A percentile compares a stretch with the other conserved stretches of the same genome.
phyloP scores from a whole-genome alignment of 139 green algal species.

The Mychonastes homosphaera region DNA sequence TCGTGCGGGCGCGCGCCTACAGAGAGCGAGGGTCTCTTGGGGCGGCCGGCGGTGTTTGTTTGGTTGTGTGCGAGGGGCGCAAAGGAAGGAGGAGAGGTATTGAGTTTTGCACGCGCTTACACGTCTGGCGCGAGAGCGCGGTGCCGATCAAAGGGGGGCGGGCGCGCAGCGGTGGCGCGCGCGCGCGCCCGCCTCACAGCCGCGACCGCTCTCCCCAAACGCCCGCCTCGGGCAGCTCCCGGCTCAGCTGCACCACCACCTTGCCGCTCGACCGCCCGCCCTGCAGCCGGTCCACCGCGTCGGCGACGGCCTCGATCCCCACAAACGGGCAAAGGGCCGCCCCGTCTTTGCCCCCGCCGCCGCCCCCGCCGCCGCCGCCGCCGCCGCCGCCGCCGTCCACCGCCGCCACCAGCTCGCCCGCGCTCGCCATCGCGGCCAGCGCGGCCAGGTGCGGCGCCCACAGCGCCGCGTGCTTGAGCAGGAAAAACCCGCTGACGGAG shows the following conservation, averaged over 20 bases:
- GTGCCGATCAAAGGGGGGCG: neutral
- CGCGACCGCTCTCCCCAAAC: neutral
- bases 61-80: no score
- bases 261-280: slow-evolving; percentile 63
- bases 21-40: no score
- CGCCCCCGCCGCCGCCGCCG: no score
- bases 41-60: no score
- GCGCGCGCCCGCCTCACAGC: neutral
- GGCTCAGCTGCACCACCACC: slow-evolving; percentile 46
- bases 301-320: slow-evolving; percentile 45
- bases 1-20: no score
- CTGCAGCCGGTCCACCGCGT: slow-evolving; percentile 64
- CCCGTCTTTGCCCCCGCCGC: no score
- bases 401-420: slow-evolving; percentile 17
- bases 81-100: no score
- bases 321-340: no score
- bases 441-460: slow-evolving; percentile 17
- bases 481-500: slow-evolving; percentile 65
- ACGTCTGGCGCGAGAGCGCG: neutral
- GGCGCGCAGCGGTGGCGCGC: neutral
- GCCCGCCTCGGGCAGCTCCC: slow-evolving; percentile 15
- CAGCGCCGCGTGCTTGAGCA: slow-evolving; percentile 39
- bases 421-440: slow-evolving; percentile 32
- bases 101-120: no score
- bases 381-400: slow-evolving; percentile 24